Base-by-base conservation (phyloP, 345 rosid species). In the Conringia planisiliqua region DNA sequence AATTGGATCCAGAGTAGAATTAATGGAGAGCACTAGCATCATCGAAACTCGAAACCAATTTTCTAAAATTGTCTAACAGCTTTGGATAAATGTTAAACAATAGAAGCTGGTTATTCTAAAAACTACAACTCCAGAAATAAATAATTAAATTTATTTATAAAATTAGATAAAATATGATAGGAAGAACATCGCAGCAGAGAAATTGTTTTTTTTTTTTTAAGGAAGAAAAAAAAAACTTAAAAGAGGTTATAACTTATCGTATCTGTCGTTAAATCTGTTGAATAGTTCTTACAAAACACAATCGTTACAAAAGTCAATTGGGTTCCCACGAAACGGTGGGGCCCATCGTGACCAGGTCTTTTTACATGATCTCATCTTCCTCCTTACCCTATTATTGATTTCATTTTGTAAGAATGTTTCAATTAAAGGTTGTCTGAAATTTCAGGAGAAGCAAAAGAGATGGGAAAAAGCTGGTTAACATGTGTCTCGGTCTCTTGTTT, bases 251-350 rank as follows among this genome's bases (percentile, higher is more conserved):
- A 74, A 57, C 26, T 32, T 62, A 35, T 10, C 57, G 72, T 61
- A 39, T 56, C 52, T 38, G 52, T 75, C 60, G 54, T 75, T 75
- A 48, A 60, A 61, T 68, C 69, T 51, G 79, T 75, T 75, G 74
- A 75, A 68, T 68, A 36, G 39, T 51, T 75, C 79, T 75, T 68
- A 68, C 48, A 51, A 67, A 60, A 67, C 36, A 75, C 55, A 59
- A 66, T 67, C 62, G 68, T 67, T 48, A 38, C 62, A 67, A 75
- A 75, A 68, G 74, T 75, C 74, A 75, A 75, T 61, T 68, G 69
- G 79, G 69, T 68, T 60, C 74, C 79, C 74, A 75, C 79, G 63
- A 61, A 61, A 60, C 69, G 20, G 74, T 68, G 74, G 79, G 79
- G 69, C 74, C 79, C 79, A 61, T 51, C 48, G 47, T 3, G 57